A percentile compares a stretch with the other conserved stretches of the same genome.
Conservation (phyloP, 1,284 basidiomycete genomes). For the Tilletia horrida region DNA sequence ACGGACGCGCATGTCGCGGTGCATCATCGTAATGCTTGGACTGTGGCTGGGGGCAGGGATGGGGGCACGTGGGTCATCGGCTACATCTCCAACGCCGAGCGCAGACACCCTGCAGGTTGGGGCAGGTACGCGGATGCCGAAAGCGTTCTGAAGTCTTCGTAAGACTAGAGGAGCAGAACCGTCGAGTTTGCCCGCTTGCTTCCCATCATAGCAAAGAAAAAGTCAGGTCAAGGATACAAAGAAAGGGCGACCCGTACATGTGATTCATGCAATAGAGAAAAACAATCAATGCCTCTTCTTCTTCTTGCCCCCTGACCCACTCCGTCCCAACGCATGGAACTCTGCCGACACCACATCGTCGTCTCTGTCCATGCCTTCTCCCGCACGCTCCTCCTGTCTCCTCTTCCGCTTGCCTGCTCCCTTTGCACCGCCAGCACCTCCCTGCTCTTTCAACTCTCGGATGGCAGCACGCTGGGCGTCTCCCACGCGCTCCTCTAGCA, state of each 20-base stretch:
- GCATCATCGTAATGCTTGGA: slow-evolving; percentile 15
- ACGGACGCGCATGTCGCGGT: background rate
- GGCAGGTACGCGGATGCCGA: background rate
- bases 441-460: slow-evolving; percentile 61
- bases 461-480: slow-evolving; percentile 82
- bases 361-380: slow-evolving; percentile 52
- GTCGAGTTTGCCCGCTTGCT: no score
- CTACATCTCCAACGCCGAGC: slow-evolving; percentile 2
- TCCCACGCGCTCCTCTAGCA: slow-evolving; percentile 82
- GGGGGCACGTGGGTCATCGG: background rate
- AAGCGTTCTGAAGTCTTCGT: background rate
- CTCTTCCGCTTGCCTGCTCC: slow-evolving; percentile 47
- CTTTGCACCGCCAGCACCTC: slow-evolving; percentile 40
- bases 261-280: background rate
- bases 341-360: slow-evolving; percentile 32
- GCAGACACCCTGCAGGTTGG: slow-evolving; percentile 4
- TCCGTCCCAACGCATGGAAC: slow-evolving; percentile 3
- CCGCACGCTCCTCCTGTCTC: slow-evolving; percentile 25
- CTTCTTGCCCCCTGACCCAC: background rate
- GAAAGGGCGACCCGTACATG: background rate
- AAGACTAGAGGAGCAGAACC: no score
- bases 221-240: no score
- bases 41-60: background rate
- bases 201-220: no score
- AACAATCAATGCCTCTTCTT: background rate